Base-by-base conservation (phyloP, 2,329 filamentous ascomycete genomes). In the Macrophomina phaseolina region DNA sequence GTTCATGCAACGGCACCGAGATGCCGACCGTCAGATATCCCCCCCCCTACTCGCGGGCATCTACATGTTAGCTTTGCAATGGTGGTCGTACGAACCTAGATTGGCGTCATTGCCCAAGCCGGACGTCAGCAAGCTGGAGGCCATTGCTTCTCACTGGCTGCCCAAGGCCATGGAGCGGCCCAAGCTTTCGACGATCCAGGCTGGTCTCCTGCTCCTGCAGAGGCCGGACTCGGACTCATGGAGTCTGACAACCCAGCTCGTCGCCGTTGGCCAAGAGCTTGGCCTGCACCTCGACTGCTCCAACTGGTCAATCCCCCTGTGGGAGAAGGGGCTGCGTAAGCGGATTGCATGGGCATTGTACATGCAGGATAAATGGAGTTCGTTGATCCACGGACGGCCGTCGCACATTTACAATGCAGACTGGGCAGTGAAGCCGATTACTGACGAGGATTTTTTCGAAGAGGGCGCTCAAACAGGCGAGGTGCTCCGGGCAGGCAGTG, bases 341-440 rank as follows among this genome's bases (percentile, higher is more conserved):
- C 87, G 94, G 58, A 86, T 97, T 49, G 93, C 92, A 0, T 97
- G 94, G 93, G 93, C 92, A 2, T 79, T 97, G 61, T 97, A 95
- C 76, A 94, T 96, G 90, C 93, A 97, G 79, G 94, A 97, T 79
- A 96, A 92, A 77, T 97, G 93, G 93, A 92, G 91, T 16, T 90
- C 93, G 1, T 83, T 97, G 23, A 89, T 95, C 30, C 91, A 96
- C 73, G 93, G 93, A 9, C 89, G 93, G 11, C 93, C 93, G 0
- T 95, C 92, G 4, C 93, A 96, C 71, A 88, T 90, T 66, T 86
- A 87, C 69, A 78, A 83, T 18, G 81, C 84, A 23, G 88, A 96
- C 77, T 97, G 93, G 93, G 92, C 90, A 1, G 92, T 97, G 5
- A 84, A 85, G 67, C 76, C 83, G 6, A 84, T 92, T n/a, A 84